Evolutionary conservation across 2,329 filamentous ascomycete species (phyloP).

Genomic region (Helotiales sp.): DNA sequence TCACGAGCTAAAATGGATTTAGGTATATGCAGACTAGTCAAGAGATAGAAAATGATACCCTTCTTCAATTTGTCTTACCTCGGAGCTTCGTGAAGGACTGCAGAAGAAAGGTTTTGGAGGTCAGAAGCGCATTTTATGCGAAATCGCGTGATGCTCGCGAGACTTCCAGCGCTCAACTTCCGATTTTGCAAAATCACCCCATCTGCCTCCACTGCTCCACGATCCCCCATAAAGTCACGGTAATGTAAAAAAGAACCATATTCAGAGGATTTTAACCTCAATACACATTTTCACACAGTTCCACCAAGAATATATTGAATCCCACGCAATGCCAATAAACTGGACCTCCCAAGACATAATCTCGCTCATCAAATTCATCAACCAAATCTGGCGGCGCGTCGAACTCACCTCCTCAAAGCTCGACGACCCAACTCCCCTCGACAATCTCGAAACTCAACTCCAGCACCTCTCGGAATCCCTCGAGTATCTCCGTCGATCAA

Average conservation of each 20-base stretch:
- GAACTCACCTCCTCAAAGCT: background rate
- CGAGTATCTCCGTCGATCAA: background rate
- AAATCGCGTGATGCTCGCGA: background rate
- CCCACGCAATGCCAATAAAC: background rate
- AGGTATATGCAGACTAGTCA: background rate
- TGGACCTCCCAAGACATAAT: background rate
- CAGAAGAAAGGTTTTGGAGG: too few species aligned
- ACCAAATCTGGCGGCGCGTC: background rate
- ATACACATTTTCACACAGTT: background rate
- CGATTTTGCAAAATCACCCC: background rate
- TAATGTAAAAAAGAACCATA: background rate
- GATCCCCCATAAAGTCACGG: background rate
- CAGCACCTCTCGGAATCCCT: background rate
- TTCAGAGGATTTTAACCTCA: too few species aligned
- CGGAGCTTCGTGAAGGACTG: too few species aligned
- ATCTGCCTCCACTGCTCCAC: background rate
- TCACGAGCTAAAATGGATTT: conserved; percentile 45
- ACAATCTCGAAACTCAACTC: background rate
- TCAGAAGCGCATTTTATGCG: too few species aligned
- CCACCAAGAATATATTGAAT: background rate
- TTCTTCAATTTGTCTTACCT: conserved; percentile 5
- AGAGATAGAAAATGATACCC: conserved; percentile 9
- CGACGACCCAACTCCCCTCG: background rate
- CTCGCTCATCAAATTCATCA: background rate
- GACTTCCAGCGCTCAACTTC: background rate